These are phyloP conservation scores for Euphrasia arctica DNA, from an alignment of 305 asterid genomes.

Conservation along the genomic window DNA sequence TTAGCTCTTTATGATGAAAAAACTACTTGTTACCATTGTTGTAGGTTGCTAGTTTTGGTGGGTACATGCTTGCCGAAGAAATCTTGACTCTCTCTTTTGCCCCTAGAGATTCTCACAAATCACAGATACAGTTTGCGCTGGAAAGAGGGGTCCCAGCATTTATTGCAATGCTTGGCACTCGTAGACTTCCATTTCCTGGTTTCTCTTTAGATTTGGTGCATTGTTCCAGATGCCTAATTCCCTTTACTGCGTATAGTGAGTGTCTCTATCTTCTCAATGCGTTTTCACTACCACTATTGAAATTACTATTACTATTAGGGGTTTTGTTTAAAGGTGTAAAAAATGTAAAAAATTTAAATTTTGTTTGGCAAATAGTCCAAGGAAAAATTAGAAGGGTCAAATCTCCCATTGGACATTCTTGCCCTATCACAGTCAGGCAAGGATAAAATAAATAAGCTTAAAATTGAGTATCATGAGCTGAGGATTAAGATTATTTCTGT, in stretches of 20 bases:
- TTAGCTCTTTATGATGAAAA: neutral
- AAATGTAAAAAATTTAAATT: too few relatives aligned
- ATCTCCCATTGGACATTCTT: too few relatives aligned
- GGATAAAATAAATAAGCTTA: too few relatives aligned
- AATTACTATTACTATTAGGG: neutral
- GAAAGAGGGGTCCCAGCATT: slow-evolving; percentile 98
- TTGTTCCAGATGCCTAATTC: slow-evolving; percentile 95
- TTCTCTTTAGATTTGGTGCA: slow-evolving; percentile 94
- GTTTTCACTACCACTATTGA: neutral
- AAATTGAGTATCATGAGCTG: too few relatives aligned
- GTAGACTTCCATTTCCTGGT: slow-evolving; percentile 90
- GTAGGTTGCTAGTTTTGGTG: slow-evolving; percentile 99
- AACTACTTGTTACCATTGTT: slow-evolving; percentile 13
- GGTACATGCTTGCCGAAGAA: slow-evolving; percentile 80
- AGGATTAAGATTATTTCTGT: too few relatives aligned
- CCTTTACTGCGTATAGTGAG: slow-evolving; percentile 94
- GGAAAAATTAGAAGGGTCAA: too few relatives aligned
- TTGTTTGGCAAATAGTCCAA: too few relatives aligned
- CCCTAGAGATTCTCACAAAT: slow-evolving; percentile 95
- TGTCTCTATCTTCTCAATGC: slow-evolving; percentile 24
- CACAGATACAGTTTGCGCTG: slow-evolving; percentile 96
- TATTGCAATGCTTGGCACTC: slow-evolving; percentile 98
- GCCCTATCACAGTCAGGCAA: too few relatives aligned
- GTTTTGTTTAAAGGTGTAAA: neutral
- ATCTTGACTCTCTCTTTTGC: slow-evolving; percentile 90